These are phyloP conservation scores for Cyberlindnera maritima DNA, from an alignment of 805 yeast species.

Conservation along the genomic window DNA sequence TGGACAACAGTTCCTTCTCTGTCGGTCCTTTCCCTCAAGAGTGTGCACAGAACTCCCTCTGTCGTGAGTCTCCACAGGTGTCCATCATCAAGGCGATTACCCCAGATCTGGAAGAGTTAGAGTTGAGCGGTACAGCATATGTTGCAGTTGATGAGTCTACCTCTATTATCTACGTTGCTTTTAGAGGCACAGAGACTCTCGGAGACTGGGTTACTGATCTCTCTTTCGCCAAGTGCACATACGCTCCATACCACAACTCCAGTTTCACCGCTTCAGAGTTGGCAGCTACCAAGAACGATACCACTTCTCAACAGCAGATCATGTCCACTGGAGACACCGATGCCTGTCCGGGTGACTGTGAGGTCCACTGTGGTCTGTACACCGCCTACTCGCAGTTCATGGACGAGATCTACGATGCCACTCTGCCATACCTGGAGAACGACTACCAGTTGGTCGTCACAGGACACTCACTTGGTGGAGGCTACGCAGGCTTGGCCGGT, in stretches of 20 bases:
- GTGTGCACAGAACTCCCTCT: neutral
- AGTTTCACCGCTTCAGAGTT: conserved; percentile 1
- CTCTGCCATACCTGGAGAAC: conserved; percentile 33
- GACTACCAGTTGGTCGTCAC: conserved; percentile 45
- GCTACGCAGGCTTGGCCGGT: conserved; percentile 60
- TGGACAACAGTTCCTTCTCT: neutral
- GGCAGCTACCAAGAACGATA: neutral
- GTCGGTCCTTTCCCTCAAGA: neutral
- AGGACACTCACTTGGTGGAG: conserved; percentile 82
- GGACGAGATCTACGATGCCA: conserved; percentile 38
- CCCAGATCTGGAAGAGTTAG: conserved; percentile 27
- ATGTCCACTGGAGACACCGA: conserved; percentile 3
- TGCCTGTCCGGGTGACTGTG: conserved; percentile 45
- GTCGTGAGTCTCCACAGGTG: neutral
- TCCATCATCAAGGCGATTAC: conserved; percentile 6
- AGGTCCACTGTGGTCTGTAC: conserved; percentile 66
- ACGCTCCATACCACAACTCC: conserved; percentile 24
- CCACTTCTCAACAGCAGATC: conserved; percentile 1
- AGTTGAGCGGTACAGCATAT: conserved; percentile 53
- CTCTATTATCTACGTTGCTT: conserved; percentile 46
- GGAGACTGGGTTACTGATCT: conserved; percentile 65
- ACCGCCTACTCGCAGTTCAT: conserved; percentile 35
- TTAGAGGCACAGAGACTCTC: conserved; percentile 61
- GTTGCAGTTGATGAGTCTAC: conserved; percentile 46
- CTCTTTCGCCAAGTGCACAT: conserved; percentile 42